Percentiles rank a stretch among this genome's conserved stretches.
These are phyloP conservation scores for Termitomyces sp. DNA, from an alignment of 768 basidiomycete species.

Conservation along the genomic window DNA sequence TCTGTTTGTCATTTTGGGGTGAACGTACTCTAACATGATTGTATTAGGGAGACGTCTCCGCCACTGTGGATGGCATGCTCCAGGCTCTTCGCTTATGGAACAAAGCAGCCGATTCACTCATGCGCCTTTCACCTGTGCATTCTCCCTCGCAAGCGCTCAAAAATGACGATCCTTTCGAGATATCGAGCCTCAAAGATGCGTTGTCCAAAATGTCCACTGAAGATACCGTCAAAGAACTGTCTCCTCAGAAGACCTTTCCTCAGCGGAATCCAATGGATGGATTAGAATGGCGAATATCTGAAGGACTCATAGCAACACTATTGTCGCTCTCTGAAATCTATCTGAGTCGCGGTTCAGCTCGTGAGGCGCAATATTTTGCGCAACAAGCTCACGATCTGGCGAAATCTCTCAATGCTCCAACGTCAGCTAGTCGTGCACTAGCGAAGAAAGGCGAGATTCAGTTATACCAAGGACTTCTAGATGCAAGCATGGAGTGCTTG, in stretches of 20 bases:
- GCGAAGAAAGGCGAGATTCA: conserved; percentile 67
- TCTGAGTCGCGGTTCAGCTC: conserved; percentile 68
- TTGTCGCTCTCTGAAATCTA: conserved; percentile 65
- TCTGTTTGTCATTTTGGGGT: conserved; percentile 1
- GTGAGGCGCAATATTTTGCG: conserved; percentile 82
- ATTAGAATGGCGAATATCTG: conserved; percentile 72
- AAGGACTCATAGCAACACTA: conserved; percentile 62
- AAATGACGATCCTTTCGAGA: conserved; percentile 58
- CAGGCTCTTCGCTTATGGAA: conserved; percentile 79
- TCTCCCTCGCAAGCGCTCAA: conserved; percentile 16
- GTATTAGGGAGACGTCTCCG: conserved; percentile 53
- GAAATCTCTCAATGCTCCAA: conserved; percentile 57
- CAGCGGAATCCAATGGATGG: conserved; percentile 40
- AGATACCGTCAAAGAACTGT: conserved; percentile 6
- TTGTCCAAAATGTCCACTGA: conserved; percentile 25
- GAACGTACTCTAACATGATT: background rate
- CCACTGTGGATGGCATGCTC: conserved; percentile 51
- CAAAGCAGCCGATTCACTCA: conserved; percentile 64
- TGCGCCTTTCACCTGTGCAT: conserved; percentile 46
- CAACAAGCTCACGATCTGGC: conserved; percentile 76
- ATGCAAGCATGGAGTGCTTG: conserved; percentile 53
- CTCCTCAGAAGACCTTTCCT: conserved; percentile 20
- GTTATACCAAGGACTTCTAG: conserved; percentile 53
- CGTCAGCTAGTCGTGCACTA: conserved; percentile 59
- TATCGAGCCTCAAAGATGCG: conserved; percentile 36